These are phyloP conservation scores for Malus hybrid DNA, from an alignment of 331 rosid genomes.

Conservation along the genomic window DNA sequence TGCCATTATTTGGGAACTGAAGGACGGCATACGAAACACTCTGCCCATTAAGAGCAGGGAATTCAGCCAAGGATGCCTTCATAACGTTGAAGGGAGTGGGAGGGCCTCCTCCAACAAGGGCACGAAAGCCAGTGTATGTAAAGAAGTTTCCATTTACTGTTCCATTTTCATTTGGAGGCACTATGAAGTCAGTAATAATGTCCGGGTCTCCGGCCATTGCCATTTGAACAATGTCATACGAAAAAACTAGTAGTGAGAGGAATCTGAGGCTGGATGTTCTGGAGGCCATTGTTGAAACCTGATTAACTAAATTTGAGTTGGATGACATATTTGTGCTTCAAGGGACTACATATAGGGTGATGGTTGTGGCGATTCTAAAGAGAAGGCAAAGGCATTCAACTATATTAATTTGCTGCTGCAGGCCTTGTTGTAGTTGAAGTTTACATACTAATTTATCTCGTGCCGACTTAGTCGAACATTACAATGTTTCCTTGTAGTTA, in stretches of 20 bases:
- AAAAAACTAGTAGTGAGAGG: slow-evolving; percentile 6
- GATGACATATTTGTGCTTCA: background rate
- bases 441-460: too few species aligned
- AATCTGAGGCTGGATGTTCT: background rate
- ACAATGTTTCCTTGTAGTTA: background rate
- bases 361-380: background rate
- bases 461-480: background rate
- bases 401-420: background rate
- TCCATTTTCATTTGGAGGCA: too few species aligned
- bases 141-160: too few species aligned
- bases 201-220: too few species aligned
- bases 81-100: too few species aligned
- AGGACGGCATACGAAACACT: background rate
- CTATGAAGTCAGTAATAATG: too few species aligned
- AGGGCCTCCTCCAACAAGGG: too few species aligned
- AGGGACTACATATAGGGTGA: background rate
- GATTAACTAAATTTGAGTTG: background rate
- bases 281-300: slow-evolving; percentile 1
- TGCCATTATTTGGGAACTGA: slow-evolving; percentile 12
- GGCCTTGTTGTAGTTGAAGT: background rate
- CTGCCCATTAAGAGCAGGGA: too few species aligned
- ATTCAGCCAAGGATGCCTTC: too few species aligned
- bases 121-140: too few species aligned
- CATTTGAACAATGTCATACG: background rate
- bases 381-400: background rate